Evolutionary conservation across 208 protist genomes (phyloP), one percentile per base, ranked within the genome.

Genomic region (Porcisia hertigi): DNA sequence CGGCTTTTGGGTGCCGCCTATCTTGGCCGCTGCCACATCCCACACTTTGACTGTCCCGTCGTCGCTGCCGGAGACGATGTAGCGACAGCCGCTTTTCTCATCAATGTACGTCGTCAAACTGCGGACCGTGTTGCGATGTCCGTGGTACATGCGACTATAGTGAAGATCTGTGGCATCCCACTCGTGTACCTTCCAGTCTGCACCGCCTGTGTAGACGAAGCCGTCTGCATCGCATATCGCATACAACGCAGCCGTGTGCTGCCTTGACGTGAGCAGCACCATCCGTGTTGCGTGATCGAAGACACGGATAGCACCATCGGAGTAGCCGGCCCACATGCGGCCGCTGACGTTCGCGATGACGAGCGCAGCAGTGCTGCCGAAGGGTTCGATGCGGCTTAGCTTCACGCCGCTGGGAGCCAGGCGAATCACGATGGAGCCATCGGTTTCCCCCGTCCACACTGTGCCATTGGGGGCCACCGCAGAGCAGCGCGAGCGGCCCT

Each of bases 161-260:
- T 86, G 86, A 71, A 86, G 86, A 54, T 82, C 83, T 16, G 80
- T 79, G 34, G 81, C 83, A 62, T 85, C 80, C 87, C 86, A 95
- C 76, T 87, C 80, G 69, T 92, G 86, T 45, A 95, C 76, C 80
- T 95, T 93, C 86, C 88, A 91, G 76, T 93, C 88, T 5, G 82
- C 84, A 36, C 88, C 91, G 12, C 81, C 91, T 39, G 86, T 90
- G 71, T 87, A 92, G 16, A 93, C 88, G 72, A 84, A 81, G 62
- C 85, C 84, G 75, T 80, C 83, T 52, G 59, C 79, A 23, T 75
- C 76, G 71, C 76, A 78, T 58, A 85, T 83, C 30, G 86, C 77
- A 74, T 86, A 82, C 43, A 95, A 88, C 23, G 86, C 83, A 1
- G 86, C 82, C 57, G 83, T 88, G 78, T 92, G 86, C 82, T 93